Percentiles rank a stretch among this genome's conserved stretches.
These are phyloP conservation scores for Colletotrichum aenigma DNA, from an alignment of 2,329 filamentous ascomycete species.

Conservation along the genomic window DNA sequence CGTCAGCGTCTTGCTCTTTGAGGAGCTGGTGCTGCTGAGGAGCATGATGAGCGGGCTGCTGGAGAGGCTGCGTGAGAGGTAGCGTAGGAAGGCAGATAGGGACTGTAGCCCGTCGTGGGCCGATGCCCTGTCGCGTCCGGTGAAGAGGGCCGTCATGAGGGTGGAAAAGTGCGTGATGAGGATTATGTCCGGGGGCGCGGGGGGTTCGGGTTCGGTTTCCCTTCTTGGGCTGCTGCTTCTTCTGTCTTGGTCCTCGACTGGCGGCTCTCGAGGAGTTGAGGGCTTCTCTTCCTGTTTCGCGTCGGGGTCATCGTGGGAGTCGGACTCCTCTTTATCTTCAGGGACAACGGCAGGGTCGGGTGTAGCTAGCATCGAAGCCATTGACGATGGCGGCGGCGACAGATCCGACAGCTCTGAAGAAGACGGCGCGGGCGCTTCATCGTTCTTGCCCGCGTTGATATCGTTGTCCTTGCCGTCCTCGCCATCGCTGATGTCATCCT, in stretches of 20 bases:
- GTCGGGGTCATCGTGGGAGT: background rate
- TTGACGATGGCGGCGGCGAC: conserved; percentile 20
- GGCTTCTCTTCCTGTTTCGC: background rate
- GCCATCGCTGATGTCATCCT: conserved; percentile 30
- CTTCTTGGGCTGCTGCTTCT: background rate
- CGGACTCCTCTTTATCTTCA: background rate
- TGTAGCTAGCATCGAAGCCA: background rate
- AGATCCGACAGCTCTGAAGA: conserved; percentile 6
- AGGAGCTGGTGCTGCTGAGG: conserved; percentile 53
- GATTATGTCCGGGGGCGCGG: conserved; percentile 48
- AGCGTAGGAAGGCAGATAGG: conserved; percentile 51
- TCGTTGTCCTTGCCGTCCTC: conserved; percentile 37
- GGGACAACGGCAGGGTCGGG: background rate
- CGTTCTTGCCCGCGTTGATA: background rate
- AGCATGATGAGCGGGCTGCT: conserved; percentile 55
- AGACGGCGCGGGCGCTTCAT: background rate
- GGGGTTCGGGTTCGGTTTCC: background rate
- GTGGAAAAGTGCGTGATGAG: conserved; percentile 59
- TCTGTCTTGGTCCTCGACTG: background rate
- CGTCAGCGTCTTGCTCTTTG: background rate
- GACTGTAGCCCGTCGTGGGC: conserved; percentile 54
- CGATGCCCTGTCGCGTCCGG: conserved; percentile 46
- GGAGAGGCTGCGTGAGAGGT: conserved; percentile 44
- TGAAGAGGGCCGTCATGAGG: conserved; percentile 57
- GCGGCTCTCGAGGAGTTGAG: background rate